A percentile compares a stretch with the other conserved stretches of the same genome.
phyloP scores from a whole-genome alignment of 2,329 filamentous ascomycete species.

The Aspergillus ustus region DNA sequence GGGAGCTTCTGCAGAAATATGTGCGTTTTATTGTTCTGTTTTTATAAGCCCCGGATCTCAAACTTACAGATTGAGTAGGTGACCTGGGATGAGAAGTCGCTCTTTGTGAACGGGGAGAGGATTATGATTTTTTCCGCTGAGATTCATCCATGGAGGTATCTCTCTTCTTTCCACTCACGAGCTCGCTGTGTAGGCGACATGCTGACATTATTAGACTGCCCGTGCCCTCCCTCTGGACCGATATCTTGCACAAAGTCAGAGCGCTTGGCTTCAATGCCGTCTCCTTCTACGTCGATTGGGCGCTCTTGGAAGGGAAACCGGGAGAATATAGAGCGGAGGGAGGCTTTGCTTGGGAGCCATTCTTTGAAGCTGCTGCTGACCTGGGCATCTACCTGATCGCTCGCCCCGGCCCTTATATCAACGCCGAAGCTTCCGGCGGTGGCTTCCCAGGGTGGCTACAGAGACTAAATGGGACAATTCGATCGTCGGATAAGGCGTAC shows the following conservation, averaged over 20 bases:
- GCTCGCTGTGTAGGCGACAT: background rate
- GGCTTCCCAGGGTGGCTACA: slow-evolving; percentile 83
- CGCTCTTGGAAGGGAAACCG: slow-evolving; percentile 72
- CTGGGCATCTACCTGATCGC: slow-evolving; percentile 79
- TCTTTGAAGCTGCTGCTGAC: slow-evolving; percentile 74
- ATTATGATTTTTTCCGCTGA: slow-evolving; percentile 75
- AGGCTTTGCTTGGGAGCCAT: slow-evolving; percentile 72
- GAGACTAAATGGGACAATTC: slow-evolving; percentile 65
- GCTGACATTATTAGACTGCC: slow-evolving; percentile 53
- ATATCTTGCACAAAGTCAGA: slow-evolving; percentile 82
- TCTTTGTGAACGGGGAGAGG: slow-evolving; percentile 72
- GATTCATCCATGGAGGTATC: slow-evolving; percentile 68
- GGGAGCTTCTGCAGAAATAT: slow-evolving; percentile 60
- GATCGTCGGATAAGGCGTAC: slow-evolving; percentile 66
- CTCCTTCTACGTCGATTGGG: slow-evolving; percentile 82
- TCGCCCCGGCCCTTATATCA: slow-evolving; percentile 74
- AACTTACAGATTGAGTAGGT: slow-evolving; percentile 43
- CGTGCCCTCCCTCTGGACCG: slow-evolving; percentile 67
- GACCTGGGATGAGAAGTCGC: slow-evolving; percentile 73
- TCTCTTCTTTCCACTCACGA: background rate
- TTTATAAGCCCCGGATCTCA: background rate
- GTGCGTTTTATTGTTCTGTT: slow-evolving; percentile 43
- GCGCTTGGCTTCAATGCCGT: slow-evolving; percentile 79
- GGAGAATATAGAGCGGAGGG: slow-evolving; percentile 73
- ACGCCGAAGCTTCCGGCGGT: slow-evolving; percentile 76